Conservation (phyloP, 176 grass and related monocot genomes). For the Cocos nucifera region DNA sequence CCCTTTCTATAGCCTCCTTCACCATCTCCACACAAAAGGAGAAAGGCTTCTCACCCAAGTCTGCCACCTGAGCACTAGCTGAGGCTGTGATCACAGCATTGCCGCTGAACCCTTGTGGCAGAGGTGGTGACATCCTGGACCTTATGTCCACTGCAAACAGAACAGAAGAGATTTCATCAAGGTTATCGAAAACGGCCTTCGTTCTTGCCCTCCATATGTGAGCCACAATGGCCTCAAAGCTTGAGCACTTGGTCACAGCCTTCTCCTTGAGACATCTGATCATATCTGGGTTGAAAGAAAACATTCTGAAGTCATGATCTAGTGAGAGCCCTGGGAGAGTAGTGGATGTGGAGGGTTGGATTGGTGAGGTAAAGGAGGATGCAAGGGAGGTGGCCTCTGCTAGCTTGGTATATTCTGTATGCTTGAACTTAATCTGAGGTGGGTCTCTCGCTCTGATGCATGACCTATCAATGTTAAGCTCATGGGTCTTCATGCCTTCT, state of each 20-base stretch:
- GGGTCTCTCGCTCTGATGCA: conserved; percentile 35
- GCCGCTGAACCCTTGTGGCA: conserved; percentile 26
- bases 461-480: conserved; percentile 31
- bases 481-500: conserved; percentile 8
- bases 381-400: conserved; percentile 17
- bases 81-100: conserved; percentile 30
- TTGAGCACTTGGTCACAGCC: conserved; percentile 26
- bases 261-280: conserved; percentile 29
- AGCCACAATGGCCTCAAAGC: conserved; percentile 37
- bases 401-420: conserved; percentile 31
- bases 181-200: conserved; percentile 25
- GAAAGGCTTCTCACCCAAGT: conserved; percentile 26
- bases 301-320: conserved; percentile 16
- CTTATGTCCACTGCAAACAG: conserved; percentile 40
- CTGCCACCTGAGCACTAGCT: conserved; percentile 19
- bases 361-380: conserved; percentile 18
- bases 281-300: conserved; percentile 18
- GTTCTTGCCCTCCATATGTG: conserved; percentile 42
- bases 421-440: conserved; percentile 32
- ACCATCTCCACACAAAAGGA: conserved; percentile 32
- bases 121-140: conserved; percentile 27
- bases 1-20: conserved; percentile 31
- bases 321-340: conserved; percentile 7
- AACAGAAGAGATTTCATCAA: conserved; percentile 17
- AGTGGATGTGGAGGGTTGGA: background rate